A percentile compares a stretch with the other conserved stretches of the same genome.
Conservation (phyloP, 1,139 yeast genomes). For the Scheffersomyces lignicola region DNA sequence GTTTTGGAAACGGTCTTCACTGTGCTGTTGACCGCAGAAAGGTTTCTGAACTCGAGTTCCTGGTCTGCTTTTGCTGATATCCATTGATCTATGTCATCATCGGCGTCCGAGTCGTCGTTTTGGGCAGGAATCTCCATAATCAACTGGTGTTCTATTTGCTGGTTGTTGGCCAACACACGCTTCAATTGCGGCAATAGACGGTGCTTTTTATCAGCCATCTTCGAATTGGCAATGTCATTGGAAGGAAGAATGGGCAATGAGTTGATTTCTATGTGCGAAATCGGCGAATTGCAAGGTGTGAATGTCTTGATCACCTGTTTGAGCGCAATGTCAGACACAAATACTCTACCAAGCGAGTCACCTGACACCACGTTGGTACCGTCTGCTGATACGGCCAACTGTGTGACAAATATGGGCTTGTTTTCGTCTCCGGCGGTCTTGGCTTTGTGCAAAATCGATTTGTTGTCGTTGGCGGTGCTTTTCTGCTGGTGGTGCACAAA, state of each 20-base stretch:
- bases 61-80: slow-evolving; percentile 48
- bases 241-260: slow-evolving; percentile 15
- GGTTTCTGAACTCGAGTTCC: slow-evolving; percentile 50
- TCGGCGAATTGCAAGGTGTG: slow-evolving; percentile 50
- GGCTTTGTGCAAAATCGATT: slow-evolving; percentile 13
- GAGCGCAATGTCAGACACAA: slow-evolving; percentile 71
- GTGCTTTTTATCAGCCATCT: slow-evolving; percentile 40
- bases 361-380: slow-evolving; percentile 77
- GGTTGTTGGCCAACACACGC: slow-evolving; percentile 50
- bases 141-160: slow-evolving; percentile 51
- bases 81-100: slow-evolving; percentile 38
- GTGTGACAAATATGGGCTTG: slow-evolving; percentile 36
- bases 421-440: slow-evolving; percentile 10
- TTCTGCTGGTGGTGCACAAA: slow-evolving; percentile 57
- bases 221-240: slow-evolving; percentile 8
- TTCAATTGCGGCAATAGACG: slow-evolving; percentile 56
- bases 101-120: slow-evolving; percentile 1
- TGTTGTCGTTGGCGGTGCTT: slow-evolving; percentile 11
- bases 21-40: slow-evolving; percentile 37
- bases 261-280: slow-evolving; percentile 26
- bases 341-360: slow-evolving; percentile 66
- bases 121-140: slow-evolving; percentile 41
- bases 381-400: slow-evolving; percentile 66
- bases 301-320: slow-evolving; percentile 72
- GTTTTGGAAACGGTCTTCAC: slow-evolving; percentile 19